Evolutionary conservation across 805 yeast species (phyloP).

Genomic region (Starmerella davenportii): DNA sequence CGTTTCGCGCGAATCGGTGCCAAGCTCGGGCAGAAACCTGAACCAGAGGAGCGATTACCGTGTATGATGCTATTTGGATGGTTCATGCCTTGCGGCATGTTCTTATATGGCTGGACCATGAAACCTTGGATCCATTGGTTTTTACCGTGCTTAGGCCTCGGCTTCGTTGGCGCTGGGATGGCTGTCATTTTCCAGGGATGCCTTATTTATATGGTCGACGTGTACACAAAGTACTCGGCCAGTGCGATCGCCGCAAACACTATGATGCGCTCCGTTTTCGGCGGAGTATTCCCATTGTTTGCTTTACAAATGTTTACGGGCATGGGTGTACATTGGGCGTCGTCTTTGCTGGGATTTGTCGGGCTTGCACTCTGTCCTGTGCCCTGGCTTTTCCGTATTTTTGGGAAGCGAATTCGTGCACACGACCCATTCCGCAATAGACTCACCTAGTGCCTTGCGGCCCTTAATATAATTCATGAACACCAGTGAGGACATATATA

Average conservation of each 20-base stretch:
- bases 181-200: slow-evolving; percentile 41
- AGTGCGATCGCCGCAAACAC: slow-evolving; percentile 48
- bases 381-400: slow-evolving; percentile 35
- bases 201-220: slow-evolving; percentile 42
- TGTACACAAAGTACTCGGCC: slow-evolving; percentile 40
- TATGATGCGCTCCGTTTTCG: slow-evolving; percentile 36
- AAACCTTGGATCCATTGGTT: slow-evolving; percentile 40
- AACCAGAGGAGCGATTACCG: slow-evolving; percentile 65
- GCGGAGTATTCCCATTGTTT: slow-evolving; percentile 47
- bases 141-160: slow-evolving; percentile 39
- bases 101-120: slow-evolving; percentile 85
- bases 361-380: slow-evolving; percentile 29
- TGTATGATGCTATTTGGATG: slow-evolving; percentile 56
- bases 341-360: slow-evolving; percentile 32
- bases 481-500: too few species aligned
- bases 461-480: too few species aligned
- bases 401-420: slow-evolving; percentile 24
- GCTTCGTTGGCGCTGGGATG: slow-evolving; percentile 35
- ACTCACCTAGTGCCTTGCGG: slow-evolving; percentile 1
- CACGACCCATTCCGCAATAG: slow-evolving; percentile 10
- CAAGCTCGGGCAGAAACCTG: slow-evolving; percentile 28
- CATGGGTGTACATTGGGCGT: slow-evolving; percentile 37
- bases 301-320: slow-evolving; percentile 39
- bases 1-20: slow-evolving; percentile 22
- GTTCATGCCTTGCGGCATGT: slow-evolving; percentile 55